Conservation (phyloP, 805 yeast genomes). For the Kluyveromyces nonfermentans region DNA sequence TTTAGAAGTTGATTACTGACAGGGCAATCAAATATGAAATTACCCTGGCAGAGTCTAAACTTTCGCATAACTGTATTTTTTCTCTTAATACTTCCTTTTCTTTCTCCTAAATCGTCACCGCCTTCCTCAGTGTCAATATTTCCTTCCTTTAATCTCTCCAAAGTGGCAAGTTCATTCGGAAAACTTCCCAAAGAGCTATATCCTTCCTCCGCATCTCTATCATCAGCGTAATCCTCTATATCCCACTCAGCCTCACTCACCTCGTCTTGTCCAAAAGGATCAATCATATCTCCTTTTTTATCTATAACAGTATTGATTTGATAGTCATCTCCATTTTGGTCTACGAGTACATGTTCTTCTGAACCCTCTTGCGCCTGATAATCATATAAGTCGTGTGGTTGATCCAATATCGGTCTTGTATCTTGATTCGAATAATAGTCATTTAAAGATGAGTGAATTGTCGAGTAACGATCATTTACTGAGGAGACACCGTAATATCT, state of each 20-base stretch:
- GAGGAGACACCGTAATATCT: slow-evolving; percentile 15
- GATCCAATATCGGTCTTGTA: slow-evolving; percentile 19
- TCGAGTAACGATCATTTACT: slow-evolving; percentile 3
- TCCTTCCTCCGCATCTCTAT: slow-evolving; percentile 1
- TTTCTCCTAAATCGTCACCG: slow-evolving; percentile 17
- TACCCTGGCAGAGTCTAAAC: slow-evolving; percentile 45
- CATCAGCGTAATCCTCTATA: slow-evolving; percentile 6
- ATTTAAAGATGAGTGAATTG: slow-evolving; percentile 6
- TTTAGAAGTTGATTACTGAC: slow-evolving; percentile 59
- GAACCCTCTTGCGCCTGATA: slow-evolving; percentile 14
- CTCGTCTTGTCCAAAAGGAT: slow-evolving; percentile 20
- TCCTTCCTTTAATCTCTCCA: slow-evolving; percentile 1
- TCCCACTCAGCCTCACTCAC: slow-evolving; percentile 1
- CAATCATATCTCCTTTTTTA: slow-evolving; percentile 28
- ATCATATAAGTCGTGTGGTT: slow-evolving; percentile 4
- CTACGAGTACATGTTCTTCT: slow-evolving; percentile 19
- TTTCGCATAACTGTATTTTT: slow-evolving; percentile 22
- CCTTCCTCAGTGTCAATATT: slow-evolving; percentile 5
- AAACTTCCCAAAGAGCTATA: slow-evolving; percentile 3
- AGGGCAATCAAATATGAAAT: slow-evolving; percentile 81
- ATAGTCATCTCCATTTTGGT: slow-evolving; percentile 29
- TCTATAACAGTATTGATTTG: slow-evolving; percentile 27
- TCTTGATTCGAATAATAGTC: slow-evolving; percentile 6
- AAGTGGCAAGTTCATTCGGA: slow-evolving; percentile 6
- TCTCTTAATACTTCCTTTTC: slow-evolving; percentile 7